phyloP scores from a whole-genome alignment of 139 green algal genomes.

The Chlorella sp. region DNA sequence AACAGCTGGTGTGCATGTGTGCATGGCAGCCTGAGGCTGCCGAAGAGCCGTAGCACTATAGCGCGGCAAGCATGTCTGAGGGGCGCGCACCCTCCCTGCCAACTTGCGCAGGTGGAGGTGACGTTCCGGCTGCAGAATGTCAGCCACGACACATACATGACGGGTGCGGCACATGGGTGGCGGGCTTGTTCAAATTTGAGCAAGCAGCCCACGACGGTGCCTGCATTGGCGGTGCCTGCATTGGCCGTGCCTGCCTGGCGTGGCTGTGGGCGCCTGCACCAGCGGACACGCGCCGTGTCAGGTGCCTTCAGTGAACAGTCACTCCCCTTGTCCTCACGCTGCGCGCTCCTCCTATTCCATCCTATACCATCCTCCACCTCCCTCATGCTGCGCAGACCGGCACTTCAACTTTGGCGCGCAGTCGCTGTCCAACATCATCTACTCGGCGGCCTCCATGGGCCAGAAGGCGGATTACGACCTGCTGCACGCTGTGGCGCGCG shows the following conservation, averaged over 20 bases:
- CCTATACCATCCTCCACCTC: background rate
- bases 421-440: constrained; percentile 58
- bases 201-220: too few species aligned
- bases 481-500: constrained; percentile 12
- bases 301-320: background rate
- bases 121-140: background rate
- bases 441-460: constrained; percentile 55
- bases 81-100: too few species aligned
- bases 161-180: background rate
- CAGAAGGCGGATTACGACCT: constrained; percentile 29
- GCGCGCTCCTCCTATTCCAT: background rate
- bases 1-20: too few species aligned
- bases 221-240: background rate
- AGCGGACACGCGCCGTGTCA: background rate
- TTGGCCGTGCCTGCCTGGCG: too few species aligned
- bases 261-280: background rate
- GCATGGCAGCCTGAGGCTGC: too few species aligned
- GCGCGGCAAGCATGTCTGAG: too few species aligned
- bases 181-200: too few species aligned
- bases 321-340: background rate
- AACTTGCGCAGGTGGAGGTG: background rate
- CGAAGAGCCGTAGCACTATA: too few species aligned
- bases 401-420: constrained; percentile 37
- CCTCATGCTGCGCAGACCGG: constrained; percentile 14
- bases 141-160: constrained; percentile 17